These are phyloP conservation scores for Papiliotrema nemorosa DNA, from an alignment of 1,284 basidiomycete species.

Conservation along the genomic window DNA sequence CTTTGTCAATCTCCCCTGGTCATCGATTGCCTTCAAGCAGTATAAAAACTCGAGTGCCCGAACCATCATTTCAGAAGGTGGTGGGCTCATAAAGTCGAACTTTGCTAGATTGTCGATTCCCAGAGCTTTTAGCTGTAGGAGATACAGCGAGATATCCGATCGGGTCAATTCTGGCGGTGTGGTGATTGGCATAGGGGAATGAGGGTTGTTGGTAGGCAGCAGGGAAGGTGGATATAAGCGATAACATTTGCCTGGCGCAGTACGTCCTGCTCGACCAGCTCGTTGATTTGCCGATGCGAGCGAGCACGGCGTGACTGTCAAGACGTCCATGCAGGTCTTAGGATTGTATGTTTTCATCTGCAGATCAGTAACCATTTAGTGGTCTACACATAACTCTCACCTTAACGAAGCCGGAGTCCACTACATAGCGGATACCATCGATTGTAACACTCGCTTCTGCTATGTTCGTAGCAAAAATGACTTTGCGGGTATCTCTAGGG, in stretches of 20 bases:
- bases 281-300: slow-evolving; percentile 81
- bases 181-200: slow-evolving; percentile 53
- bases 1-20: slow-evolving; percentile 52
- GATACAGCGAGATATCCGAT: slow-evolving; percentile 78
- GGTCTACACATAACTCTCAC: slow-evolving; percentile 50
- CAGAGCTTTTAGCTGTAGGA: slow-evolving; percentile 88
- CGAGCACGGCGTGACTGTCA: slow-evolving; percentile 74
- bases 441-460: slow-evolving; percentile 98
- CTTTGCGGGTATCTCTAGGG: slow-evolving; percentile 73
- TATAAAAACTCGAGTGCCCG: slow-evolving; percentile 68
- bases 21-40: slow-evolving; percentile 54
- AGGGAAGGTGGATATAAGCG: slow-evolving; percentile 75
- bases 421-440: slow-evolving; percentile 89
- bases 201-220: slow-evolving; percentile 55
- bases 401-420: slow-evolving; percentile 94
- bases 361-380: slow-evolving; percentile 5
- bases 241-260: slow-evolving; percentile 85
- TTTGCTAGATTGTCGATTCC: slow-evolving; percentile 81
- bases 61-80: slow-evolving; percentile 79
- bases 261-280: slow-evolving; percentile 85
- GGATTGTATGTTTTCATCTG: slow-evolving; percentile 82
- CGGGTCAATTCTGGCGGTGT: slow-evolving; percentile 87
- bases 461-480: slow-evolving; percentile 92
- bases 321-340: slow-evolving; percentile 72
- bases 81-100: slow-evolving; percentile 89